phyloP scores from a whole-genome alignment of 257 asterid species.

The Fraxinus quadrangulata region DNA sequence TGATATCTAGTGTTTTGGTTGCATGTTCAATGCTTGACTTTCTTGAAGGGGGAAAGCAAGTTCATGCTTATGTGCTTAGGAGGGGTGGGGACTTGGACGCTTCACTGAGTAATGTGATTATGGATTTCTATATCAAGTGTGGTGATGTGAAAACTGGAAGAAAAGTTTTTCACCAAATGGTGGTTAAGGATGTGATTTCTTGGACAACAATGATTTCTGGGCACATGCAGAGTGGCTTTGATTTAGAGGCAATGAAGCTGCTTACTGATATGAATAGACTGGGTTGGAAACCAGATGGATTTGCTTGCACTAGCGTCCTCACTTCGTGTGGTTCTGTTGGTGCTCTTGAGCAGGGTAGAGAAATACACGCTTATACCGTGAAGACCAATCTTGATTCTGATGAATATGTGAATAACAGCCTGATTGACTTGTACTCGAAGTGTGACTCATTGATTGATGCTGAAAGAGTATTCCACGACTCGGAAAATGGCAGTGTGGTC shows the following conservation, averaged over 20 bases:
- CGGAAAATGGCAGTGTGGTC: conserved; percentile 21
- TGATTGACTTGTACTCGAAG: conserved; percentile 51
- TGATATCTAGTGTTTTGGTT: conserved; percentile 40
- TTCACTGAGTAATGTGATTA: conserved; percentile 30
- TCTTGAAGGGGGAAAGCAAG: conserved; percentile 47
- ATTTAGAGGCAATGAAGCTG: conserved; percentile 41
- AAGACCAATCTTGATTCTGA: conserved; percentile 43
- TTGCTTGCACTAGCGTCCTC: conserved; percentile 49
- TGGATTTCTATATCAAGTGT: conserved; percentile 50
- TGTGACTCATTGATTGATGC: conserved; percentile 42
- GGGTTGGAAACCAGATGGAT: conserved; percentile 37
- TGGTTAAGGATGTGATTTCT: conserved; percentile 35
- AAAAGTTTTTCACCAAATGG: conserved; percentile 33
- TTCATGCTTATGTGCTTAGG: conserved; percentile 45
- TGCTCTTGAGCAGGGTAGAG: conserved; percentile 42
- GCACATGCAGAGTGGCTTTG: conserved; percentile 37
- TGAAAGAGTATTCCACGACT: conserved; percentile 29
- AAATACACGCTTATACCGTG: conserved; percentile 44
- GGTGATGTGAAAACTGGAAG: conserved; percentile 35
- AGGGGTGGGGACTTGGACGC: conserved; percentile 33
- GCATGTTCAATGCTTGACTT: conserved; percentile 39
- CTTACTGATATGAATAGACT: conserved; percentile 38
- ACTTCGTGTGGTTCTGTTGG: conserved; percentile 47
- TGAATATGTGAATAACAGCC: conserved; percentile 42
- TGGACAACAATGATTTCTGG: conserved; percentile 52